Evolutionary conservation across 2,329 filamentous ascomycete genomes (phyloP).

Genomic region (Arthrobotrys megalospora): DNA sequence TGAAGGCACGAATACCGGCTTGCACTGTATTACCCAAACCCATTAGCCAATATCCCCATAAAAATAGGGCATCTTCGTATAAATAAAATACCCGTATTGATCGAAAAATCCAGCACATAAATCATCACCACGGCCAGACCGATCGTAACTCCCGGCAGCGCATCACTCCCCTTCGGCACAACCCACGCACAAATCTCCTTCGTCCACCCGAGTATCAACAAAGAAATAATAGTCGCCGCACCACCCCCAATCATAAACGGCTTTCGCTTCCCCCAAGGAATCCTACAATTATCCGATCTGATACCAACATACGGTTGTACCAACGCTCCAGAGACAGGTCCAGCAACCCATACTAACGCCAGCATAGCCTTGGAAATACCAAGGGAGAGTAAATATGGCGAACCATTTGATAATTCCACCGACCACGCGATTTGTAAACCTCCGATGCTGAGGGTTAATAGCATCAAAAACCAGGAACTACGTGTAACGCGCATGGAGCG

Average conservation of each 20-base stretch:
- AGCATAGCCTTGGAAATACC: slow-evolving; percentile 86
- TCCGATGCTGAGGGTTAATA: slow-evolving; percentile 88
- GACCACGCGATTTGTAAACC: slow-evolving; percentile 95
- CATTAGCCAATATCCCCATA: slow-evolving; percentile 7
- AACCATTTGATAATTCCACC: slow-evolving; percentile 93
- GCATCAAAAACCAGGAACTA: slow-evolving; percentile 85
- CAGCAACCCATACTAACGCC: slow-evolving; percentile 87
- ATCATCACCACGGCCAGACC: slow-evolving; percentile 86
- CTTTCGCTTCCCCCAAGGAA: slow-evolving; percentile 82
- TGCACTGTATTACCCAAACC: slow-evolving; percentile 74
- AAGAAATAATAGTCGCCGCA: slow-evolving; percentile 76
- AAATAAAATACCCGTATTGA: slow-evolving; percentile 81
- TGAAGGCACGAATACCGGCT: slow-evolving; percentile 90
- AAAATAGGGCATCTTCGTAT: not conserved
- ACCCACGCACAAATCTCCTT: slow-evolving; percentile 79
- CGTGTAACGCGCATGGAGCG: slow-evolving; percentile 72
- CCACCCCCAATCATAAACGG: slow-evolving; percentile 84
- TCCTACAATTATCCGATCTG: slow-evolving; percentile 82
- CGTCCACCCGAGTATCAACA: slow-evolving; percentile 81
- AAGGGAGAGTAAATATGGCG: slow-evolving; percentile 83
- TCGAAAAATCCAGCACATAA: slow-evolving; percentile 92
- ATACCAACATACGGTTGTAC: slow-evolving; percentile 89
- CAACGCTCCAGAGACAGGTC: slow-evolving; percentile 81
- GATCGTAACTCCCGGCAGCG: slow-evolving; percentile 74
- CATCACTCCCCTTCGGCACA: slow-evolving; percentile 74